A percentile compares a stretch with the other conserved stretches of the same genome.
Conservation (phyloP, 2,329 filamentous ascomycete species). For the Beauveria bassiana region DNA sequence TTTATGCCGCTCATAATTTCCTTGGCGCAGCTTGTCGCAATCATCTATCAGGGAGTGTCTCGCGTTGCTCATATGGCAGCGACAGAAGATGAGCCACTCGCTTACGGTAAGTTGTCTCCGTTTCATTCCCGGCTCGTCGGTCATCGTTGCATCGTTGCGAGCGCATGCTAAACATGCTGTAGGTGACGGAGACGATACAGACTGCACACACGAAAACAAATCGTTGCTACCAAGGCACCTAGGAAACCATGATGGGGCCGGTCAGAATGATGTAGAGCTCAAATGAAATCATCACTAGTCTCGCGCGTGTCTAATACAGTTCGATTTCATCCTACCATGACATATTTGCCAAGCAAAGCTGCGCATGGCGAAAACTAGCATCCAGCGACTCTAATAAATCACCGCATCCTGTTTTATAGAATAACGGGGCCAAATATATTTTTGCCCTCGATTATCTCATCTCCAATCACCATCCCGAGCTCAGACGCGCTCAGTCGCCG, state of each 20-base stretch:
- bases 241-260: background rate
- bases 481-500: too few relatives aligned
- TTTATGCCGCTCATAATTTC: constrained; percentile 22
- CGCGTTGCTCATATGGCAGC: background rate
- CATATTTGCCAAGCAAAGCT: too few relatives aligned
- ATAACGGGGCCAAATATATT: too few relatives aligned
- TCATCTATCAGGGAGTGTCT: constrained; percentile 16
- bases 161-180: background rate
- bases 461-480: too few relatives aligned
- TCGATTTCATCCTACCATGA: too few relatives aligned
- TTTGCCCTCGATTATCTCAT: too few relatives aligned
- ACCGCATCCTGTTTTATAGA: too few relatives aligned
- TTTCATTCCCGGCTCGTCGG: background rate
- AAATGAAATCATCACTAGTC: background rate
- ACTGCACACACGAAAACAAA: background rate
- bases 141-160: too few relatives aligned
- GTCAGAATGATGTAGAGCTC: background rate
- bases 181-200: background rate
- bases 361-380: too few relatives aligned
- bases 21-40: constrained; percentile 16
- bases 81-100: background rate
- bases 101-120: constrained; percentile 6
- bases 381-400: too few relatives aligned
- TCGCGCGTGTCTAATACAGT: background rate
- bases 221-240: background rate